Conservation (phyloP, 2,329 filamentous ascomycete genomes). For the Davidsoniella virescens region DNA sequence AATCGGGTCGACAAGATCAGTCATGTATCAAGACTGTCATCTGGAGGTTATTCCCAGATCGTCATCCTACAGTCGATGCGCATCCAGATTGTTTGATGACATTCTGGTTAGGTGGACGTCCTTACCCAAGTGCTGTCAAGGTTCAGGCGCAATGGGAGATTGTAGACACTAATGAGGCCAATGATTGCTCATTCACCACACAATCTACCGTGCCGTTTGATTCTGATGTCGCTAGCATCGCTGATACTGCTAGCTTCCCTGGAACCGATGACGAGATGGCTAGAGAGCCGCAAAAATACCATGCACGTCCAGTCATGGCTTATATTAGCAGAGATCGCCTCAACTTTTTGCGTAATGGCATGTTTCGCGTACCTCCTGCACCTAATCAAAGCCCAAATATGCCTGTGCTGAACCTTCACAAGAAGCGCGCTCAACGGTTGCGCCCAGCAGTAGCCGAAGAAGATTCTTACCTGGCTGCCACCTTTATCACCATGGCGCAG, state of each 20-base stretch:
- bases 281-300: constrained; percentile 22
- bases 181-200: constrained; percentile 8
- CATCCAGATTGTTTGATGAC: constrained; percentile 3
- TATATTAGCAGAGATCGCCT: constrained; percentile 15
- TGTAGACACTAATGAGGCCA: background rate
- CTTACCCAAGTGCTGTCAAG: constrained; percentile 4
- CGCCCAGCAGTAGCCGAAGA: constrained; percentile 32
- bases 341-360: constrained; percentile 27
- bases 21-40: constrained; percentile 1
- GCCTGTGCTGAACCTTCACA: constrained; percentile 32
- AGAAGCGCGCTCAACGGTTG: constrained; percentile 30
- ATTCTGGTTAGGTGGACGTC: constrained; percentile 10
- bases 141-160: constrained; percentile 8
- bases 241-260: background rate
- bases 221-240: background rate
- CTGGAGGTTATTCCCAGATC: constrained; percentile 6
- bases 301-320: constrained; percentile 21
- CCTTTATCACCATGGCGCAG: constrained; percentile 42
- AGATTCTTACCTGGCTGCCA: constrained; percentile 35
- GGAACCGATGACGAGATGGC: constrained; percentile 3
- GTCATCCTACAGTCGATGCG: background rate
- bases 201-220: constrained; percentile 10
- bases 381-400: constrained; percentile 27
- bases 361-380: constrained; percentile 29
- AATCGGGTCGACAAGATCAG: background rate